Evolutionary conservation across 2,329 filamentous ascomycete species (phyloP).

Genomic region (Ceratocystis diversiconidia): DNA sequence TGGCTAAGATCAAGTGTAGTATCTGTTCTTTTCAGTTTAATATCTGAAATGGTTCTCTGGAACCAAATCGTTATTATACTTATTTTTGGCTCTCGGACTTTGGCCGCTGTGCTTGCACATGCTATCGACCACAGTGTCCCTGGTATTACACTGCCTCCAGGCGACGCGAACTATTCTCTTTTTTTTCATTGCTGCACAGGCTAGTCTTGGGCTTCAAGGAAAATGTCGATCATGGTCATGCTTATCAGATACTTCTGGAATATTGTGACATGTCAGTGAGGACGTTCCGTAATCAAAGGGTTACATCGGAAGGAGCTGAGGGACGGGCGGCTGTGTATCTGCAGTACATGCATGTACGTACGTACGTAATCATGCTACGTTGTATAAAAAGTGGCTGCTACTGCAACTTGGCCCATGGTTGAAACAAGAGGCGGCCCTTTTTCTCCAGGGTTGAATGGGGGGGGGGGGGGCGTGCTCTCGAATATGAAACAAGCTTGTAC

Average conservation of each 20-base stretch:
- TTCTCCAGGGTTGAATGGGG: neutral
- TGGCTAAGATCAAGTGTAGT: constrained; percentile 90
- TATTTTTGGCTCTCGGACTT: constrained; percentile 38
- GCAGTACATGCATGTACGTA: no score
- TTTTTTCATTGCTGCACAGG: constrained; percentile 18
- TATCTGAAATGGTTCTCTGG: constrained; percentile 73
- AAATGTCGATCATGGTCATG: neutral
- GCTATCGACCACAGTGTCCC: constrained; percentile 18
- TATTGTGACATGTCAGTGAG: no score
- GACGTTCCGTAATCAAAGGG: neutral
- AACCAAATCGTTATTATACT: constrained; percentile 66
- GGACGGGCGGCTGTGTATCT: neutral
- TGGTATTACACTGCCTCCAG: constrained; percentile 20
- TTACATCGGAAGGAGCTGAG: neutral
- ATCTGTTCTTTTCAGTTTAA: constrained; percentile 98
- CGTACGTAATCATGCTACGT: no score
- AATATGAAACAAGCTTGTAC: neutral
- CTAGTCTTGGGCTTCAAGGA: constrained; percentile 16
- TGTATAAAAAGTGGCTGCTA: no score
- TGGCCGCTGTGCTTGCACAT: constrained; percentile 19
- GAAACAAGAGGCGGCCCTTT: neutral
- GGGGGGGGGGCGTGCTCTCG: neutral
- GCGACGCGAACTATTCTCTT: constrained; percentile 18
- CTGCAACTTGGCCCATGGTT: no score
- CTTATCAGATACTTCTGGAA: neutral